Conservation (phyloP, 148 eudicot species). For the Diospyros kaki region DNA sequence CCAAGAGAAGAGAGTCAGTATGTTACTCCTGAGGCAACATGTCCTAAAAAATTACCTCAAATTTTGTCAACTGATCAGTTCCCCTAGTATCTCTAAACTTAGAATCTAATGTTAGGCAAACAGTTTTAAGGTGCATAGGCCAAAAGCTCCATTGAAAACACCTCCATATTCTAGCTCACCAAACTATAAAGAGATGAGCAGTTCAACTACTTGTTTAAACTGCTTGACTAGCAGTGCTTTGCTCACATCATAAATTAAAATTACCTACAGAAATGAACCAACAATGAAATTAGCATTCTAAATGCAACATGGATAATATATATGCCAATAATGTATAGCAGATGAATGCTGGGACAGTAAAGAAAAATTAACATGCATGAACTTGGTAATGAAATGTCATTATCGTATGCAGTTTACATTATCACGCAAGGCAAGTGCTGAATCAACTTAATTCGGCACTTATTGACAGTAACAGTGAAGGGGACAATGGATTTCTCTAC, state of each 20-base stretch:
- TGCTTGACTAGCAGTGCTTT: neutral
- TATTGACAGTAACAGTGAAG: too few relatives aligned
- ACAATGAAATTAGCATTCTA: neutral
- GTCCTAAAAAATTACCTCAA: neutral
- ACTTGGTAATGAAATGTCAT: too few relatives aligned
- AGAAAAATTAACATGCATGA: too few relatives aligned
- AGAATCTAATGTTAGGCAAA: conserved; percentile 11
- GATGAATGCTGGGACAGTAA: too few relatives aligned
- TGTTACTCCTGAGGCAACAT: neutral
- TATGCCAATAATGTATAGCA: too few relatives aligned
- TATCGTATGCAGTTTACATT: too few relatives aligned
- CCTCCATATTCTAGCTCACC: conserved; percentile 5
- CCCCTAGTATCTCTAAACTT: neutral
- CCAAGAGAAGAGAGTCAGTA: neutral
- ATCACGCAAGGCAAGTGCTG: too few relatives aligned
- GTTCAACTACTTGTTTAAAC: conserved; percentile 12
- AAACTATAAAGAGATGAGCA: conserved; percentile 6
- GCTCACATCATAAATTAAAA: neutral
- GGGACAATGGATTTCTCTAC: too few relatives aligned
- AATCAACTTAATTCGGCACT: too few relatives aligned
- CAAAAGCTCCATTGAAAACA: neutral
- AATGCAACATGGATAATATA: too few relatives aligned
- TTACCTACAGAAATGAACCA: neutral
- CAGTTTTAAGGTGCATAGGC: neutral
- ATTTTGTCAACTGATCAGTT: neutral